Evolutionary conservation across 345 rosid genomes (phyloP), one percentile per base, ranked within the genome.

Genomic region (Cardamine chenopodiifolia): DNA sequence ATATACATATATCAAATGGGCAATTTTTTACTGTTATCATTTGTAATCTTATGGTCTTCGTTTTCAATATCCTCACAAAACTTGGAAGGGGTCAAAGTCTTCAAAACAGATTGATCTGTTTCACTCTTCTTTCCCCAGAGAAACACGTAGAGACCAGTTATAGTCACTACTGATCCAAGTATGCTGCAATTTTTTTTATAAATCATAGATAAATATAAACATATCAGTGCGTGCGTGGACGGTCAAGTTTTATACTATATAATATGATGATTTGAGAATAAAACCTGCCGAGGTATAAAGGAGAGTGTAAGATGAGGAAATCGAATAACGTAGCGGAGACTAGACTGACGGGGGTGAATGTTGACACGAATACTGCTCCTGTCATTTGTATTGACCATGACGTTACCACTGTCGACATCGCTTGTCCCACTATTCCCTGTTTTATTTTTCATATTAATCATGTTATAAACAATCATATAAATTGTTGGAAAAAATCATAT

Each of bases 401-500:
- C 72, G 82, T 68, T 13, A 78, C 79, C 58, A 82, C 83, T 42
- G 75, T 79, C 60, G 83, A 80, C 79, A 84, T 40, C 2, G 83
- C 87, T 19, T 80, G 82, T 15, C 85, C 87, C 25, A 84, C 82
- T 34, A 80, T 64, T 57, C 87, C 87, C 85, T 84, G 55, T 31
- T 32, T 56, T 66, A 9, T 40, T 23, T 29, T 39, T 39, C 28
- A 44, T 39, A 28, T 26, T 19, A 8, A 70, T 31, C 40, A 40
- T 14, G 4, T 40, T 40, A 40, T 14, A 40, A 4, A 4, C 5
- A 40, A 40, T 15, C 47, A 14, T 40, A 40, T 13, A 70, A 26
- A 18, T 20, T 15, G 12, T 10, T 40, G 54, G 8, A 7, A 37
- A 17, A 20, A 15, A 0, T 28, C 26, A n/a, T 64, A 23, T 60